Conservation (phyloP, 306 rosid species). For the Purshia tridentata region DNA sequence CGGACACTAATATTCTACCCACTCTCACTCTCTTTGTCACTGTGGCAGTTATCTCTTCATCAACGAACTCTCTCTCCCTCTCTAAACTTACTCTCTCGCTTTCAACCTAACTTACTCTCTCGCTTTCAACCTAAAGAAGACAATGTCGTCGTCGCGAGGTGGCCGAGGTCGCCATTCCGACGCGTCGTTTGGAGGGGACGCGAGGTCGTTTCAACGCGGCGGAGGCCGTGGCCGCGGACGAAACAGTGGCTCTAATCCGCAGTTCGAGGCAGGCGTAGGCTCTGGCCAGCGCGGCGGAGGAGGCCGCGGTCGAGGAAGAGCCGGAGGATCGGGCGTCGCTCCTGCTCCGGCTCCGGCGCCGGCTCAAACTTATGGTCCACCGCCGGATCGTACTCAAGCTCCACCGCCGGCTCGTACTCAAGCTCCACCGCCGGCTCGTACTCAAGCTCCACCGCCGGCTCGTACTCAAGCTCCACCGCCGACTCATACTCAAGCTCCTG, state of each 20-base stretch:
- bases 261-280: not conserved
- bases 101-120: not conserved
- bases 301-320: not conserved
- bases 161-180: conserved; percentile 10
- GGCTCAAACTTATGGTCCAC: not conserved
- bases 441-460: not conserved
- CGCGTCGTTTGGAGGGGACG: conserved; percentile 17
- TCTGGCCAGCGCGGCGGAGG: not conserved
- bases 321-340: no score
- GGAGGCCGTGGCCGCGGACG: conserved; percentile 20
- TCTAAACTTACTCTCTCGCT: no score
- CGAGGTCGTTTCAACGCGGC: not conserved
- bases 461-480: not conserved
- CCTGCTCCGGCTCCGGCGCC: not conserved
- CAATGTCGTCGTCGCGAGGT: conserved; percentile 1
- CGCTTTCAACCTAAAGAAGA: not conserved
- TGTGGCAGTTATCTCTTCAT: no score
- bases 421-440: not conserved
- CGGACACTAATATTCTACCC: no score
- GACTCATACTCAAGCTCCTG: not conserved
- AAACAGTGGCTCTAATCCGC: not conserved
- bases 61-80: not conserved
- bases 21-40: not conserved
- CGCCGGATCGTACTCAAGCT: not conserved
- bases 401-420: not conserved